These are phyloP conservation scores for Pachysolen tannophilus DNA, from an alignment of 805 yeast genomes.

Conservation along the genomic window DNA sequence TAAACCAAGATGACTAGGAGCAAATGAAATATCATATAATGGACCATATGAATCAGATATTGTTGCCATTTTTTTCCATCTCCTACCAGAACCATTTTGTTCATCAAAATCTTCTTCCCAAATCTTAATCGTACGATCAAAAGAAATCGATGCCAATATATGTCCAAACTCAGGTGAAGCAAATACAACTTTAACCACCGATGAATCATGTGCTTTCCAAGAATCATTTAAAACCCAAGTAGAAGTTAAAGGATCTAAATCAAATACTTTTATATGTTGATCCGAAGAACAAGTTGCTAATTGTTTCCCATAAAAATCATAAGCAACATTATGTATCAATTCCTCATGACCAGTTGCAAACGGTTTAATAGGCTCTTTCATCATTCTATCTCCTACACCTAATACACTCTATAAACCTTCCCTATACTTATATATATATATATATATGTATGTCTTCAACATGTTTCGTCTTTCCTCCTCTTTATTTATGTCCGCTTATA, in stretches of 20 bases:
- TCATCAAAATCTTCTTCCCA: constrained; percentile 90
- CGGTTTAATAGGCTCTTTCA: constrained; percentile 45
- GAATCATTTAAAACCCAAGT: constrained; percentile 81
- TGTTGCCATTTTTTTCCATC: constrained; percentile 74
- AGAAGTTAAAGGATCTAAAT: constrained; percentile 54
- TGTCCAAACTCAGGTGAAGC: constrained; percentile 94
- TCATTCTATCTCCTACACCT: too few species aligned
- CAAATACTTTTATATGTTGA: constrained; percentile 87
- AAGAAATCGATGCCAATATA: constrained; percentile 79
- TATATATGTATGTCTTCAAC: too few species aligned
- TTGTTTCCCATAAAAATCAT: constrained; percentile 88
- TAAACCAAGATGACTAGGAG: constrained; percentile 77
- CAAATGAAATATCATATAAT: constrained; percentile 81
- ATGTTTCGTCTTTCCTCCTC: too few species aligned
- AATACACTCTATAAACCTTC: too few species aligned
- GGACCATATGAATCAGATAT: constrained; percentile 86
- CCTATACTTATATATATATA: too few species aligned
- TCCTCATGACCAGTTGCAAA: constrained; percentile 91
- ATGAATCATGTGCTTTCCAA: constrained; percentile 94
- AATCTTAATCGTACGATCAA: constrained; percentile 79
- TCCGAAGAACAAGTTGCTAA: constrained; percentile 94
- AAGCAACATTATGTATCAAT: constrained; percentile 80
- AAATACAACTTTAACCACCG: constrained; percentile 78
- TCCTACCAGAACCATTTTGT: constrained; percentile 64
- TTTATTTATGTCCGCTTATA: too few species aligned